Base-by-base conservation (phyloP, 169 alveolate species). In the Eimeria brunetti region DNA sequence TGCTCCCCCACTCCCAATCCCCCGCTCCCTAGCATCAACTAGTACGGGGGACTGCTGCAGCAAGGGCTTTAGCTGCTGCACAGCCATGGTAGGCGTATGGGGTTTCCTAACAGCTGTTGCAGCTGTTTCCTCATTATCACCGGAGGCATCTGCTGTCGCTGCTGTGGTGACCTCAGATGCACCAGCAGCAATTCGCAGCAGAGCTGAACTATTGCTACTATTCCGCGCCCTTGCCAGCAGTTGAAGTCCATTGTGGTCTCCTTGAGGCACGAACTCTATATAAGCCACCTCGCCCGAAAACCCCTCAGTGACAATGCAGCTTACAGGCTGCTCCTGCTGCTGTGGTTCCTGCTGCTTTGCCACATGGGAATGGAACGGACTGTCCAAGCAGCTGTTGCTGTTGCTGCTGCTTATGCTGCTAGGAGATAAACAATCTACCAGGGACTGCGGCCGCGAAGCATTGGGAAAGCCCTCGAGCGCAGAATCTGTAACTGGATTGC, bases 31-130 rank as follows among this genome's bases (percentile, higher is more conserved):
- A 22, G 91, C 91, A 60, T 67, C 91, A 60, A 41, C 78, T 33
- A 85, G 71, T 8, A 85, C n/a, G 2, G 91, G 91, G 16, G 91
- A 85, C 22, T 58, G 91, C n/a, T 38, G 91, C 80, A 85, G 80
- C 64, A 85, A 38, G 41, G 91, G 91, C 62, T 58, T 85, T 46
- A 85, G 91, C 78, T 85, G 91, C 80, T 85, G 91, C 80, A 85
- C 91, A 33, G 30, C 91, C n/a, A 85, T 58, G 36, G 46, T 16
- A 30, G 75, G 56, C 20, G 49, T 41, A 24, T 60, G 80, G 44
- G 91, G 30, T 33, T 36, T 81, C 12, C 30, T 38, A 4, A 60
- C 91, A 30, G 75, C 78, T 22, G 91, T 27, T n/a, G 81, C 80
- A 14, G 91, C 80, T 33, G 73, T 36, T 36, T 11, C 58, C 14